A percentile compares a stretch with the other conserved stretches of the same genome.
These are phyloP conservation scores for Epichloe coenophiala DNA, from an alignment of 2,329 filamentous ascomycete species.

Conservation along the genomic window DNA sequence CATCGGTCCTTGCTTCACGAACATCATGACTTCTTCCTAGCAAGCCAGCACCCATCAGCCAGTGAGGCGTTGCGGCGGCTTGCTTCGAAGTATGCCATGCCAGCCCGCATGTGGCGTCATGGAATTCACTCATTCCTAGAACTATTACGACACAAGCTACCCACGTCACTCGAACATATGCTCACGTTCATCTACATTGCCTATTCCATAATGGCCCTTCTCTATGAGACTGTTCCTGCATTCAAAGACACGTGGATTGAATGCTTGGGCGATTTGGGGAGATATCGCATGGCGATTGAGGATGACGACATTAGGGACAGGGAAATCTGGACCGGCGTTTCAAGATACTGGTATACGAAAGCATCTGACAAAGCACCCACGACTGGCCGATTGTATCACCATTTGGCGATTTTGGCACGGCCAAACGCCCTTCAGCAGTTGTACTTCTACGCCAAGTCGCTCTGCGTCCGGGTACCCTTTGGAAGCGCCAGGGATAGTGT, in stretches of 20 bases:
- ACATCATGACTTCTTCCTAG: constrained; percentile 76
- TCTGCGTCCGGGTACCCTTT: constrained; percentile 57
- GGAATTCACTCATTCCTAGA: constrained; percentile 81
- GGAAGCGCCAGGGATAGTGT: constrained; percentile 55
- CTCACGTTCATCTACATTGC: constrained; percentile 77
- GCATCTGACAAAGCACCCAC: constrained; percentile 64
- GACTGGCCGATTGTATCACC: constrained; percentile 73
- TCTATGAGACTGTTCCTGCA: constrained; percentile 71
- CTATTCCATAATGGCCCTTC: constrained; percentile 77
- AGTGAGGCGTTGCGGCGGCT: constrained; percentile 52
- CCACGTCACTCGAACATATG: constrained; percentile 75
- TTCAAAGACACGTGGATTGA: constrained; percentile 92
- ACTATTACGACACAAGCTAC: constrained; percentile 58
- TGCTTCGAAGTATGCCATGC: constrained; percentile 78
- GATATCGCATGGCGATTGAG: constrained; percentile 84
- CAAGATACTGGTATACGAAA: constrained; percentile 71
- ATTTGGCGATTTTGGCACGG: constrained; percentile 65
- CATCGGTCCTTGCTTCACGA: constrained; percentile 73
- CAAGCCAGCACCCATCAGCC: constrained; percentile 73
- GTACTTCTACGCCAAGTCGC: constrained; percentile 57
- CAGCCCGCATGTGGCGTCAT: constrained; percentile 85
- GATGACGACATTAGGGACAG: constrained; percentile 62
- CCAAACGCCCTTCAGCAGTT: constrained; percentile 59
- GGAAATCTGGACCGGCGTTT: constrained; percentile 71
- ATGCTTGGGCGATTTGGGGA: constrained; percentile 71